phyloP scores from a whole-genome alignment of 2,329 filamentous ascomycete genomes.

The Colletotrichum orchidophilum region DNA sequence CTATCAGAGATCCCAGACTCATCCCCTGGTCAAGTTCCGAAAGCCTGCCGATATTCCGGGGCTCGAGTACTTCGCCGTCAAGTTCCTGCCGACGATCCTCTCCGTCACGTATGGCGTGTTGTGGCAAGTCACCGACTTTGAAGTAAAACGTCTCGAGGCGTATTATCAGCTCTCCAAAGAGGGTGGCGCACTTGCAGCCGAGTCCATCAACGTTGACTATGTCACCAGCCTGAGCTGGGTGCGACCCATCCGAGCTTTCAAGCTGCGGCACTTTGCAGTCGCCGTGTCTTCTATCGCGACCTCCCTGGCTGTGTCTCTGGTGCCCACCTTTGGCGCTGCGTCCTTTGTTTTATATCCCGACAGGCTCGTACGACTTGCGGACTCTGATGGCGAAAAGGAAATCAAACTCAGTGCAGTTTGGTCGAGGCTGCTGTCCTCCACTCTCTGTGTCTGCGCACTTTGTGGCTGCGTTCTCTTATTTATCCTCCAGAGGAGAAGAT shows the following conservation, averaged over 20 bases:
- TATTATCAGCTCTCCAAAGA: constrained; percentile 72
- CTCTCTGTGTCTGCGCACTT: constrained; percentile 65
- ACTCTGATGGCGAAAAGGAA: constrained; percentile 57
- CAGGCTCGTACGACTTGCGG: constrained; percentile 51
- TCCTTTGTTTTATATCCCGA: constrained; percentile 66
- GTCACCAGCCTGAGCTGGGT: constrained; percentile 74
- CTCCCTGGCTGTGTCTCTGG: constrained; percentile 72
- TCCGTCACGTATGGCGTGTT: constrained; percentile 71
- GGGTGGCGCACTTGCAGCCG: constrained; percentile 68
- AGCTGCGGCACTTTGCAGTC: constrained; percentile 73
- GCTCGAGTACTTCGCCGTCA: constrained; percentile 67
- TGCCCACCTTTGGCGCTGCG: constrained; percentile 74
- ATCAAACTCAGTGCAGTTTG: constrained; percentile 66
- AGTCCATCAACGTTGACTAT: constrained; percentile 79
- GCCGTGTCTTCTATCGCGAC: constrained; percentile 72
- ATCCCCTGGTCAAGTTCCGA: constrained; percentile 60
- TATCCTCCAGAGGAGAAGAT: constrained; percentile 69
- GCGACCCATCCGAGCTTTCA: constrained; percentile 70
- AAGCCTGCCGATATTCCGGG: constrained; percentile 60
- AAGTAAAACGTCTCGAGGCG: constrained; percentile 72
- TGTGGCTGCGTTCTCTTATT: constrained; percentile 67
- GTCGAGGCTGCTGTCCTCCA: constrained; percentile 68
- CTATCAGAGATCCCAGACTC: constrained; percentile 57
- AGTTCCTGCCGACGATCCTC: constrained; percentile 70
- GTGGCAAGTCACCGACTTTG: constrained; percentile 74